Base-by-base conservation (phyloP, 768 basidiomycete genomes). In the Lyophyllum decastes region DNA sequence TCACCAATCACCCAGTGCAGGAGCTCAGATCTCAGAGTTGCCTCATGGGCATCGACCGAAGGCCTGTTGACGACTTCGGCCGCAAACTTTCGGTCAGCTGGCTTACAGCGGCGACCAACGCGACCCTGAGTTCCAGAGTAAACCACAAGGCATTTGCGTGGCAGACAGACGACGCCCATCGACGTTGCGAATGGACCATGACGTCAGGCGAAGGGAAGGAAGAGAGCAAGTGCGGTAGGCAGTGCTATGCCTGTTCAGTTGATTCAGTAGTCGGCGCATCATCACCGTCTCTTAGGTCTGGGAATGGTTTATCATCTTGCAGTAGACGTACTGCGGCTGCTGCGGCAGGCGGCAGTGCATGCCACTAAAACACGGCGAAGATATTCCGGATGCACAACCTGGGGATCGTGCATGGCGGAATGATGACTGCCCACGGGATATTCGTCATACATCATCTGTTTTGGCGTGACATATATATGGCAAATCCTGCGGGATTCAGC, bases 101-200 rank as follows among this genome's bases (percentile, higher is more conserved):
- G 25, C 25, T n/a, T 47, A 47, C 46, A 47, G 9, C 46, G 25
- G 25, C 46, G 22, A 30, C 26, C n/a, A 47, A 25, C 14, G 9
- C 33, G 48, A 38, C 55, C 58, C 52, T 59, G 58, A 51, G 61
- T 62, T 62, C 55, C 61, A 62, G 58, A 59, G 61, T 59, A 57
- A 43, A 52, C 58, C 61, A 34, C 53, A 56, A 53, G 58, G 58
- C 57, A 48, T 4, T 27, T 17, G 24, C 35, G n/a, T 49, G 34
- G 34, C 27, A 21, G 21, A 24, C n/a, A 16, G 38, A 19, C 22
- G 34, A 17, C 35, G 21, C 24, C 44, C 30, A 24, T 34, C 24
- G 19, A 52, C 38, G 16, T 14, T 51, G 30, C 22, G 16, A 4
- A 41, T 17, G 6, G 24, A 10, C 22, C 21, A 50, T 50, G 49